Base-by-base conservation (phyloP, 805 yeast species). In the Clavispora carvajalis region DNA sequence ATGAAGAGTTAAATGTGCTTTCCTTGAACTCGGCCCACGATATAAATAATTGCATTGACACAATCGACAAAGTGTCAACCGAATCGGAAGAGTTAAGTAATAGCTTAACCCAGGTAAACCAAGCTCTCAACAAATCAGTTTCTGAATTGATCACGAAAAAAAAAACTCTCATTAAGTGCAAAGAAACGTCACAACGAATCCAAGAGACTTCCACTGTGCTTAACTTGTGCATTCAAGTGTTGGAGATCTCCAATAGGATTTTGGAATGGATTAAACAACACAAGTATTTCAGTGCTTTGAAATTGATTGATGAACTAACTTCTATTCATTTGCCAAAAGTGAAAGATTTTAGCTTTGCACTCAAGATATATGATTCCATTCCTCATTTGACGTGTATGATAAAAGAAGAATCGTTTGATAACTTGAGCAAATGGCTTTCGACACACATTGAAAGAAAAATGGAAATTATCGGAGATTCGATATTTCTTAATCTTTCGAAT, bases 211-310 rank as follows among this genome's bases (percentile, higher is more conserved):
- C 76, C 7, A 71, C 76, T 29, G 79, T 87, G 16, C 76, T 91
- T 25, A 78, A 76, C 40, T 72, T 80, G 37, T 84, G 95, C 49
- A 68, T 90, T 18, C 88, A 84, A 48, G 90, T 90, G 8, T 70
- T 91, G 40, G 95, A 90, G 54, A 74, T 85, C 50, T 85, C 95
- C 12, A 90, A 89, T 62, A 85, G 81, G 53, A 85, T 89, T 36
- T 87, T 88, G 56, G 90, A 85, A 29, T 67, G 90, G 55, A 83
- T 88, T 45, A 76, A 80, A 39, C 79, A 78, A 44, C 79, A 80
- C 52, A 80, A 82, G 51, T 86, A 85, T 52, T 90, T 87, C 58
- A 85, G 85, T 44, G 97, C 97, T 0, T 75, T 93, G 51, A 87
- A 88, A 59, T 77, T 84, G 49, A 66, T 89, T 38, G 90, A 88